These are phyloP conservation scores for Saccharomycopsis sp. DNA, from an alignment of 805 yeast genomes.

Conservation along the genomic window DNA sequence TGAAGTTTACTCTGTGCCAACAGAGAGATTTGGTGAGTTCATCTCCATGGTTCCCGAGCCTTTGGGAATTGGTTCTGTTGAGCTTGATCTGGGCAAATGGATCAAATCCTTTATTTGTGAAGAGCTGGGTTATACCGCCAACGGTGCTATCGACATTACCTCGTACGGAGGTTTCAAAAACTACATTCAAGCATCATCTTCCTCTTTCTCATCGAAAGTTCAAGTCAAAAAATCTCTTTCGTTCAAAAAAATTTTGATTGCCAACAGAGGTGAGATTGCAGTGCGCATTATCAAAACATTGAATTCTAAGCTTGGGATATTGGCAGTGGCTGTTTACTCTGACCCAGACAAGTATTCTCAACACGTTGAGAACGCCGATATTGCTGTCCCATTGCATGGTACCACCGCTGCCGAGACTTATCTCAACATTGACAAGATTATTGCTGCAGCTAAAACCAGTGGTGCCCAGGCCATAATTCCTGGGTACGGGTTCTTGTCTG, in stretches of 20 bases:
- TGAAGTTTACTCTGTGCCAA: conserved; percentile 80
- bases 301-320: conserved; percentile 68
- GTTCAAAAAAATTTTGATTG: conserved; percentile 57
- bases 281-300: conserved; percentile 87
- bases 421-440: conserved; percentile 73
- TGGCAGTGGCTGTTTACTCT: conserved; percentile 81
- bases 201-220: conserved; percentile 21
- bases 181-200: conserved; percentile 33
- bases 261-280: conserved; percentile 97
- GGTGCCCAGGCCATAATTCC: conserved; percentile 95
- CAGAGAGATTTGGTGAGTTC: conserved; percentile 69
- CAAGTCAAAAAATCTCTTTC: conserved; percentile 23
- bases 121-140: conserved; percentile 67
- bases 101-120: conserved; percentile 94
- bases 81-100: conserved; percentile 69
- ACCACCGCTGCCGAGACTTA: conserved; percentile 83
- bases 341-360: conserved; percentile 84
- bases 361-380: conserved; percentile 80
- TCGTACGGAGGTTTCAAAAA: conserved; percentile 80
- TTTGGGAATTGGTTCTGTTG: conserved; percentile 89
- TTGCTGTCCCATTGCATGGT: conserved; percentile 72
- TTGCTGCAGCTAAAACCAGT: conserved; percentile 73
- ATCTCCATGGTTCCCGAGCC: conserved; percentile 90
- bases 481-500: conserved; percentile 94
- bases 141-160: conserved; percentile 77